Percentiles rank a stretch among this genome's conserved stretches.
Evolutionary conservation across 2,329 filamentous ascomycete species (phyloP).

Genomic region (Penicillium sp.): DNA sequence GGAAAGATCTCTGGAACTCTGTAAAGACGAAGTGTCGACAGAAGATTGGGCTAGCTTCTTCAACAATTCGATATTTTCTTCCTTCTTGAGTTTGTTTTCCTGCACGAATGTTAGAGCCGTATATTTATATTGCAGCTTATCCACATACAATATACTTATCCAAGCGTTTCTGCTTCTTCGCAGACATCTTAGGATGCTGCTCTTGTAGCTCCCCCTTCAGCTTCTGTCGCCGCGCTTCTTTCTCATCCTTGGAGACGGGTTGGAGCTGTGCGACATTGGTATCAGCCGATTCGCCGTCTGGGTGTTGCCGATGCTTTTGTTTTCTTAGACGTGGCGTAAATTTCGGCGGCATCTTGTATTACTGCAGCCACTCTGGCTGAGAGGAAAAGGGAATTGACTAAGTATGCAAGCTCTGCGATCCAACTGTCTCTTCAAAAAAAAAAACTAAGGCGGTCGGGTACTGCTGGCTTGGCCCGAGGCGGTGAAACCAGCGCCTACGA

Average conservation of each 20-base stretch:
- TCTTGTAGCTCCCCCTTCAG: constrained; percentile 55
- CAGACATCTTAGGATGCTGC: constrained; percentile 55
- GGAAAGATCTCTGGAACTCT: constrained; percentile 74
- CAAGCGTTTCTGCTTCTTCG: constrained; percentile 65
- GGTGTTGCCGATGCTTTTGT: constrained; percentile 47
- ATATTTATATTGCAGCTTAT: neutral
- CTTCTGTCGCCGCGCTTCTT: constrained; percentile 51
- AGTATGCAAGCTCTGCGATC: constrained; percentile 3
- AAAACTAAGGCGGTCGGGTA: constrained; percentile 26
- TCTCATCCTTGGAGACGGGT: constrained; percentile 51
- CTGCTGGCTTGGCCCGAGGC: constrained; percentile 13
- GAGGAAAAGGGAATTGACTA: constrained; percentile 8
- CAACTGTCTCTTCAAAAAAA: constrained; percentile 10
- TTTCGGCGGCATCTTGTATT: constrained; percentile 40
- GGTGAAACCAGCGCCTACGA: constrained; percentile 16
- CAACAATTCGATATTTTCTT: constrained; percentile 81
- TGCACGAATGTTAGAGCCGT: constrained; percentile 29
- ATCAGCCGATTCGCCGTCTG: constrained; percentile 43
- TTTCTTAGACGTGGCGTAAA: constrained; percentile 59
- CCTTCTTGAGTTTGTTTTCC: constrained; percentile 90
- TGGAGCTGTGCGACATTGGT: constrained; percentile 42
- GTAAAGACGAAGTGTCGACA: constrained; percentile 76
- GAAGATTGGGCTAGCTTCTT: constrained; percentile 76
- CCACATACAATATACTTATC: constrained; percentile 63
- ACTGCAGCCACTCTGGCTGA: constrained; percentile 11